Conservation (phyloP, 805 yeast species). For the Scheffersomyces coipomensis region DNA sequence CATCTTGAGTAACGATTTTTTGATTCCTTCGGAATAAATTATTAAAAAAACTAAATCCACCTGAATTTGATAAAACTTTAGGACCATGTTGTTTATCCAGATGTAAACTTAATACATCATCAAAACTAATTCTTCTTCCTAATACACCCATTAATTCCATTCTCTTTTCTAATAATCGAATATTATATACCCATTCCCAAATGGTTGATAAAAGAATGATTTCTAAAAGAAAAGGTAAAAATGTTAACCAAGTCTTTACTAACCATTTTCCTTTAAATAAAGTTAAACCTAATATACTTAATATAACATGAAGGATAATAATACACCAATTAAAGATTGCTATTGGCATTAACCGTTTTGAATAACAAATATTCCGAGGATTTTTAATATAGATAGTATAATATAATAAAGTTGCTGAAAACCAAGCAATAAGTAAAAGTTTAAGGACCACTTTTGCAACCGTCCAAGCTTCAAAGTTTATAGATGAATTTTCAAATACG, state of each 20-base stretch:
- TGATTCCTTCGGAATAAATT: background rate
- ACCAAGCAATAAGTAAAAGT: conserved; percentile 25
- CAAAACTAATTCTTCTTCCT: conserved; percentile 56
- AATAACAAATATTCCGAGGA: conserved; percentile 43
- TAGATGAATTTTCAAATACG: conserved; percentile 1
- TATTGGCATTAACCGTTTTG: conserved; percentile 45
- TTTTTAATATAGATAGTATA: conserved; percentile 38
- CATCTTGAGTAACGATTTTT: conserved; percentile 4
- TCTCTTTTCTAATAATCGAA: conserved; percentile 47
- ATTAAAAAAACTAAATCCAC: background rate
- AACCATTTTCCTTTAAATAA: conserved; percentile 30
- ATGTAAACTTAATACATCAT: conserved; percentile 26
- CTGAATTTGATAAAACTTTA: background rate
- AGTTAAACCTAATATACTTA: conserved; percentile 24
- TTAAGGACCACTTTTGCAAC: conserved; percentile 28
- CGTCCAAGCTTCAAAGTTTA: conserved; percentile 11
- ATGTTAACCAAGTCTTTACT: conserved; percentile 49
- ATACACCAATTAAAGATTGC: conserved; percentile 44
- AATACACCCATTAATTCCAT: conserved; percentile 57
- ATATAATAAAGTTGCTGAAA: conserved; percentile 31
- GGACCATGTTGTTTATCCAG: conserved; percentile 4
- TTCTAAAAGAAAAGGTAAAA: conserved; percentile 43
- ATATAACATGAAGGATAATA: conserved; percentile 34
- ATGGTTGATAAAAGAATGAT: conserved; percentile 51
- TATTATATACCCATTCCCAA: conserved; percentile 68